Evolutionary conservation across 352 stramenopile genomes (phyloP).

Genomic region (Pilasporangium apinafurcum): DNA sequence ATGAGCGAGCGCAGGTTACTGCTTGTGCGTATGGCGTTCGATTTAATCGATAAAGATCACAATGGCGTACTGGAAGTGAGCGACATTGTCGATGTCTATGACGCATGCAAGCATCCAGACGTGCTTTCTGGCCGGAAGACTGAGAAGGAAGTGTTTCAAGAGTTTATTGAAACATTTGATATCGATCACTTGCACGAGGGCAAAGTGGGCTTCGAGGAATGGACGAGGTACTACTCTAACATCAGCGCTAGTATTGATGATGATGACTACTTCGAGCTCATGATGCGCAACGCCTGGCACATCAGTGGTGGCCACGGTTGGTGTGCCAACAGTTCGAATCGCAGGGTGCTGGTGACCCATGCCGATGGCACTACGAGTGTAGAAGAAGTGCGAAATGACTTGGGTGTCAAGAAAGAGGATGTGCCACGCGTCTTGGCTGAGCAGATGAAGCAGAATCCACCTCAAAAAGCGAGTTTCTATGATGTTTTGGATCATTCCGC

Average conservation of each 20-base stretch:
- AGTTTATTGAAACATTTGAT: constrained; percentile 84
- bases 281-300: constrained; percentile 87
- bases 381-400: constrained; percentile 37
- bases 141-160: constrained; percentile 62
- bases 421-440: constrained; percentile 20
- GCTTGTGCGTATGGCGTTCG: constrained; percentile 85
- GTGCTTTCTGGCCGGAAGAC: constrained; percentile 76
- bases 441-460: constrained; percentile 11
- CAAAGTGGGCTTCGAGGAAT: constrained; percentile 51
- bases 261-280: constrained; percentile 91
- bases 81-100: constrained; percentile 73
- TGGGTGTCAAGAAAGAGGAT: constrained; percentile 24
- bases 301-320: constrained; percentile 43
- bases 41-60: constrained; percentile 72
- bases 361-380: constrained; percentile 42
- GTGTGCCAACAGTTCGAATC: constrained; percentile 54
- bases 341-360: constrained; percentile 55
- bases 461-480: constrained; percentile 30
- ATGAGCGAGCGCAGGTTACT: constrained; percentile 73
- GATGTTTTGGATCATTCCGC: constrained; percentile 54
- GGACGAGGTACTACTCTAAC: constrained; percentile 87
- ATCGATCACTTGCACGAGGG: constrained; percentile 42
- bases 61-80: constrained; percentile 67
- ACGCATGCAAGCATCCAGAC: constrained; percentile 78
- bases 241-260: constrained; percentile 84